phyloP scores from a whole-genome alignment of 2,329 filamentous ascomycete species.

The Beauveria scarabaeidicola region DNA sequence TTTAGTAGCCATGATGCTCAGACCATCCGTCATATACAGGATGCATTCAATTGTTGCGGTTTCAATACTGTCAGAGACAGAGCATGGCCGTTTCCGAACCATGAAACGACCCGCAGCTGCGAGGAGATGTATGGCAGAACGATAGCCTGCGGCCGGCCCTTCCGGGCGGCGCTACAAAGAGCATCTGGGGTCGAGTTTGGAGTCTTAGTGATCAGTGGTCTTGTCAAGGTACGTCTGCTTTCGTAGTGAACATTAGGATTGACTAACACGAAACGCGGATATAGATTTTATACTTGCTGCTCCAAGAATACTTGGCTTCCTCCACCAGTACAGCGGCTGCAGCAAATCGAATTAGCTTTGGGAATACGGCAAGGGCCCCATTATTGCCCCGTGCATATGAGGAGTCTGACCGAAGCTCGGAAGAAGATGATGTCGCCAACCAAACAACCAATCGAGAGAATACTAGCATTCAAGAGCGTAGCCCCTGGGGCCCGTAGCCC shows the following conservation, averaged over 20 bases:
- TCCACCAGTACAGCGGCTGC: neutral
- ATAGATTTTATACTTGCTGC: neutral
- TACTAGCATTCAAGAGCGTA: neutral
- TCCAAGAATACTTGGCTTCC: neutral
- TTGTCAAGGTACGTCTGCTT: conserved; percentile 34
- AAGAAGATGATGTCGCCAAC: neutral
- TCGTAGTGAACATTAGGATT: neutral
- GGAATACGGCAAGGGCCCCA: neutral
- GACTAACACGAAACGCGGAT: neutral
- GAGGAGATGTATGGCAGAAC: conserved; percentile 32
- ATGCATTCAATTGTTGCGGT: conserved; percentile 55
- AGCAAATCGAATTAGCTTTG: neutral
- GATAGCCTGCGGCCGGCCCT: conserved; percentile 39
- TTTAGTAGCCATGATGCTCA: conserved; percentile 33
- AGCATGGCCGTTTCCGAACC: too few relatives aligned
- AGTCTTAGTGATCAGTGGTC: conserved; percentile 39
- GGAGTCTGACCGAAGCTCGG: neutral
- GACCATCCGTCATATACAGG: conserved; percentile 49
- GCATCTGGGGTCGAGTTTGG: conserved; percentile 37
- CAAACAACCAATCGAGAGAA: neutral
- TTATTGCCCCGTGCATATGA: neutral
- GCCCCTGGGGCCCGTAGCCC: neutral
- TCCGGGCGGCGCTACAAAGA: conserved; percentile 27
- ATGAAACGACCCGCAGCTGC: too few relatives aligned
- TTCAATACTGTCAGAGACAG: conserved; percentile 30